Percentiles rank a stretch among this genome's conserved stretches.
Conservation (phyloP, 768 basidiomycete genomes). For the Suillus tomentosus region DNA sequence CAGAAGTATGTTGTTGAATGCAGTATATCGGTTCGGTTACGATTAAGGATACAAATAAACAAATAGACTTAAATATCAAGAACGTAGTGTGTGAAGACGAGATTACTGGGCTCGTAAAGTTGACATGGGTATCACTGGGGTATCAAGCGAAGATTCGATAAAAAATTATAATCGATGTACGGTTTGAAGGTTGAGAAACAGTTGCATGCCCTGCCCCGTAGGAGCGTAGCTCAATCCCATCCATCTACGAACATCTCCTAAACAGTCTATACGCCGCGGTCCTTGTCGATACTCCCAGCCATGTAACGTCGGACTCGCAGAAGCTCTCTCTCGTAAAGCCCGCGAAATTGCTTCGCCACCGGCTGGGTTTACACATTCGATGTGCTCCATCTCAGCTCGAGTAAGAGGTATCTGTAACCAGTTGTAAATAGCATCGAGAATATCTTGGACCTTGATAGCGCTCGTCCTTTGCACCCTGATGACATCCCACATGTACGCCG, state of each 20-base stretch:
- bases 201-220: conserved; percentile 6
- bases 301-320: conserved; percentile 40
- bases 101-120: background rate
- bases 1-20: background rate
- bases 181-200: conserved; percentile 1
- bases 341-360: conserved; percentile 25
- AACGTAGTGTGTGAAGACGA: too few relatives aligned
- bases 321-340: conserved; percentile 39
- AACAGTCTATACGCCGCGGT: conserved; percentile 50
- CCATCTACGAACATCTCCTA: conserved; percentile 37
- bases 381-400: conserved; percentile 25
- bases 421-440: conserved; percentile 50
- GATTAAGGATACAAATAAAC: background rate
- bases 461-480: conserved; percentile 25
- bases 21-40: background rate
- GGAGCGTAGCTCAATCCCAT: conserved; percentile 4
- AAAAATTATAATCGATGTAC: background rate
- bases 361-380: conserved; percentile 21
- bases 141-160: conserved; percentile 2
- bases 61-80: too few relatives aligned
- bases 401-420: conserved; percentile 51
- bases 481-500: conserved; percentile 38
- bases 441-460: conserved; percentile 47
- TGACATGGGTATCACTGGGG: background rate
- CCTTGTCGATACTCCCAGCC: conserved; percentile 42